These are phyloP conservation scores for Globisporangium yorkense DNA, from an alignment of 352 stramenopile genomes.

Conservation along the genomic window DNA sequence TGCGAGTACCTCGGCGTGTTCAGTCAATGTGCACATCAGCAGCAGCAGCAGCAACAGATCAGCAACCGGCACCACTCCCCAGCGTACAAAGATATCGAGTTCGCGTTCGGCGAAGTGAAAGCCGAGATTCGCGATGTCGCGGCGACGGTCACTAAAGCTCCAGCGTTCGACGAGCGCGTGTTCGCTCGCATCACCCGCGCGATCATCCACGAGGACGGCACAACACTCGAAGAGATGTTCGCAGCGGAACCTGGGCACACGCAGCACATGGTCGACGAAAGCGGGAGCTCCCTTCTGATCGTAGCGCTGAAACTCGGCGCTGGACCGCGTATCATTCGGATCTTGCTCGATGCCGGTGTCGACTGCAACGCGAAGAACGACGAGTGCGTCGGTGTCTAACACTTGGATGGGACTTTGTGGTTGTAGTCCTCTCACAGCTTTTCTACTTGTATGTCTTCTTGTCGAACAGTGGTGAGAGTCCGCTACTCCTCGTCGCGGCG, in stretches of 20 bases:
- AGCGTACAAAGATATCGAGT: background rate
- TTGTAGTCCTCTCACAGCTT: background rate
- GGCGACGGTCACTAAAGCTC: background rate
- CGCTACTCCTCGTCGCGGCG: constrained; percentile 46
- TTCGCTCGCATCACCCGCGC: constrained; percentile 22
- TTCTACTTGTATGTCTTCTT: background rate
- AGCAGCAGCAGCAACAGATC: constrained; percentile 6
- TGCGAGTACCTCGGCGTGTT: constrained; percentile 44
- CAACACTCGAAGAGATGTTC: constrained; percentile 17
- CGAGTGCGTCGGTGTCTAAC: constrained; percentile 28
- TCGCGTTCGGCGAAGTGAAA: background rate
- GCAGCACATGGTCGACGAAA: constrained; percentile 18
- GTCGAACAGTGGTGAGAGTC: constrained; percentile 34
- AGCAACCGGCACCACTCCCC: constrained; percentile 14
- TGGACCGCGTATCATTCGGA: constrained; percentile 16
- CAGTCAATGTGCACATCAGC: constrained; percentile 29
- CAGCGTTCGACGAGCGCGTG: constrained; percentile 2
- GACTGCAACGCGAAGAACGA: constrained; percentile 46
- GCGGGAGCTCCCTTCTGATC: constrained; percentile 52
- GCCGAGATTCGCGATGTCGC: too few relatives aligned
- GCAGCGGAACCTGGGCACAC: background rate
- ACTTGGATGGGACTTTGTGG: background rate
- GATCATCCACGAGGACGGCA: constrained; percentile 17
- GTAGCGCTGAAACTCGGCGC: constrained; percentile 35
- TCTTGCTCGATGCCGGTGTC: constrained; percentile 27